Evolutionary conservation across 1,139 yeast genomes (phyloP), one percentile per base, ranked within the genome.

Genomic region (Lizanozyma gosingica): DNA sequence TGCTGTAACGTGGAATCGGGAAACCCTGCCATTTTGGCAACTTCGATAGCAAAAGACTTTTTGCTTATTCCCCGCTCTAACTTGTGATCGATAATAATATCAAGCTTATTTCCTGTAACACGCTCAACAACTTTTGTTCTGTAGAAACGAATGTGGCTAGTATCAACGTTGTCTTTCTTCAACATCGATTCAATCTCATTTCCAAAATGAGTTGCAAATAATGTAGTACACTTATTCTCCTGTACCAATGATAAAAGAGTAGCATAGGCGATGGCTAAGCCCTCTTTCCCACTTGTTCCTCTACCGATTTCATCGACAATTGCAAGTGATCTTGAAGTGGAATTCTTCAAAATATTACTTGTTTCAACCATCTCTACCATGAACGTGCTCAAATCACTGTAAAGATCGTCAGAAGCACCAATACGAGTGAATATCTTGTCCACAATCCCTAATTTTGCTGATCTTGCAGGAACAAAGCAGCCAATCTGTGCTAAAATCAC

Each of bases 331-430:
- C 71, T 60, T 0, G 69, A 54, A 0, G 97, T 87, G 1, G 97
- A 94, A 44, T 84, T 77, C 38, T 74, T 70, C 41, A 92, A 61
- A 34, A 92, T 88, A 46, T 76, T 72, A 18, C 95, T 82, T 0
- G 96, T 86, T 55, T 92, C 98, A n/a, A 86, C 76, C 97, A 92
- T 90, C 52, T 92, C 97, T 14, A 90, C 95, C 97, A 92, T 88
- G 53, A 92, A 92, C 0, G 98, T 90, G 47, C 95, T 85, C 60
- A 88, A 72, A 48, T 90, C 94, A 44, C 86, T 78, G 54, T 73
- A 87, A 33, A 92, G 65, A 53, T 90, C 95, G 59, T 92, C 98
- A 0, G 94, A 86, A 0, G 97, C 88, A 0, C 97, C 97, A 18
- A 84, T 81, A 35, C 98, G 68, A 33, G 96, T 87, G 54, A 86